Evolutionary conservation across 352 stramenopile genomes (phyloP).

Genomic region (Globisporangium sylvaticum): DNA sequence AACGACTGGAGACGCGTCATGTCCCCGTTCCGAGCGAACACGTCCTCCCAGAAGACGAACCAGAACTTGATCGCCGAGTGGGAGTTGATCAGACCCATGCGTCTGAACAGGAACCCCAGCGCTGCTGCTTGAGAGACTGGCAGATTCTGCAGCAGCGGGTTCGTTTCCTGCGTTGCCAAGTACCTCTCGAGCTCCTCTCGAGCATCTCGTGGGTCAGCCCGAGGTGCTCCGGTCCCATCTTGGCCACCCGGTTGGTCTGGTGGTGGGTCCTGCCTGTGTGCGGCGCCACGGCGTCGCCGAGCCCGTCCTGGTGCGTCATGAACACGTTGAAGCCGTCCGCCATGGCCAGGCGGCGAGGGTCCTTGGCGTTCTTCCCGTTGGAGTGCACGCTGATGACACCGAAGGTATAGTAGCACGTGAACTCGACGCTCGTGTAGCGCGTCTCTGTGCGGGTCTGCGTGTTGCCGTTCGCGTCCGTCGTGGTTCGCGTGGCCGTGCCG

Average conservation of each 20-base stretch:
- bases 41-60: constrained; percentile 26
- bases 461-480: constrained; percentile 22
- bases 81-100: constrained; percentile 27
- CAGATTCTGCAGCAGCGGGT: constrained; percentile 20
- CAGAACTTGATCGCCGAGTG: constrained; percentile 31
- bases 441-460: constrained; percentile 18
- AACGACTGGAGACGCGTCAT: constrained; percentile 9
- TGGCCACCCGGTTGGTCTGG: constrained; percentile 22
- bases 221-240: constrained; percentile 28
- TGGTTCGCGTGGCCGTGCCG: constrained; percentile 17
- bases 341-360: constrained; percentile 15
- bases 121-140: constrained; percentile 14
- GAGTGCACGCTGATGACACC: constrained; percentile 18
- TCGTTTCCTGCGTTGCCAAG: constrained; percentile 23
- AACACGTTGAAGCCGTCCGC: constrained; percentile 37
- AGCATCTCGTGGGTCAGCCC: constrained; percentile 27
- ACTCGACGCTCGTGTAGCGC: constrained; percentile 15
- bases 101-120: constrained; percentile 35
- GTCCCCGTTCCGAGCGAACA: constrained; percentile 13
- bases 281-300: constrained; percentile 26
- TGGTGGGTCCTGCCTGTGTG: constrained; percentile 31
- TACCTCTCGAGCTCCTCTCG: constrained; percentile 31
- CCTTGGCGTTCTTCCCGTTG: constrained; percentile 11
- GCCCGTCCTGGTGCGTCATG: constrained; percentile 38
- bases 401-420: constrained; percentile 31